Evolutionary conservation across 2,329 filamentous ascomycete species (phyloP).

Genomic region (Rhynchosporium agropyri): DNA sequence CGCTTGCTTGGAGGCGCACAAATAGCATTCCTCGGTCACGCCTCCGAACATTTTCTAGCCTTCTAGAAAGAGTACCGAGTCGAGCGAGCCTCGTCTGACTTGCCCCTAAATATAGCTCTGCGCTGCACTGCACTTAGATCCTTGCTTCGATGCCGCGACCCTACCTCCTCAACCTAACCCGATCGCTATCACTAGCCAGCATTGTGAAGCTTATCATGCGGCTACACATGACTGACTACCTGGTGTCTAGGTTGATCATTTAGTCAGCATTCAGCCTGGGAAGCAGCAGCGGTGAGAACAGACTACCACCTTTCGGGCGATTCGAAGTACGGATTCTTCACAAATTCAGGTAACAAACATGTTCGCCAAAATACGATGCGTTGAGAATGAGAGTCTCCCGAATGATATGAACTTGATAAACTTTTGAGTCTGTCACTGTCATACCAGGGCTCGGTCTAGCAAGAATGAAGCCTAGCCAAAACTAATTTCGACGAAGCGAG

Average conservation of each 20-base stretch:
- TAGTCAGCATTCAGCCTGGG: background rate
- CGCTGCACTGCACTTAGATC: background rate
- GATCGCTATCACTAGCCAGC: slow-evolving; percentile 1
- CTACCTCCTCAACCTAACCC: slow-evolving; percentile 14
- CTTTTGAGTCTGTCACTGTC: too few species aligned
- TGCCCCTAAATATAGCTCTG: slow-evolving; percentile 22
- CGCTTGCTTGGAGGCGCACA: background rate
- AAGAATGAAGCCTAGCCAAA: too few species aligned
- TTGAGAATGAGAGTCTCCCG: too few species aligned
- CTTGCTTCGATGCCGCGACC: background rate
- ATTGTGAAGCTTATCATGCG: background rate
- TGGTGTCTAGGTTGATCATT: background rate
- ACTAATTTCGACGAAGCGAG: too few species aligned
- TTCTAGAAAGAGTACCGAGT: slow-evolving; percentile 21
- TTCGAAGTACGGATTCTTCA: background rate
- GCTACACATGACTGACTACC: background rate
- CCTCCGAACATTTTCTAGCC: slow-evolving; percentile 15
- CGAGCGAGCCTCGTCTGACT: too few species aligned
- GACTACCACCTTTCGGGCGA: background rate
- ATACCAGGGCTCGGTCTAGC: too few species aligned
- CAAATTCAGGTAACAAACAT: background rate
- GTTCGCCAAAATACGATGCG: too few species aligned
- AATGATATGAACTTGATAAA: too few species aligned
- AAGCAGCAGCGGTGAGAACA: background rate
- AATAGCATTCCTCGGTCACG: slow-evolving; percentile 12